phyloP scores from a whole-genome alignment of 2,329 filamentous ascomycete species.

The Cladosporium colombiae region DNA sequence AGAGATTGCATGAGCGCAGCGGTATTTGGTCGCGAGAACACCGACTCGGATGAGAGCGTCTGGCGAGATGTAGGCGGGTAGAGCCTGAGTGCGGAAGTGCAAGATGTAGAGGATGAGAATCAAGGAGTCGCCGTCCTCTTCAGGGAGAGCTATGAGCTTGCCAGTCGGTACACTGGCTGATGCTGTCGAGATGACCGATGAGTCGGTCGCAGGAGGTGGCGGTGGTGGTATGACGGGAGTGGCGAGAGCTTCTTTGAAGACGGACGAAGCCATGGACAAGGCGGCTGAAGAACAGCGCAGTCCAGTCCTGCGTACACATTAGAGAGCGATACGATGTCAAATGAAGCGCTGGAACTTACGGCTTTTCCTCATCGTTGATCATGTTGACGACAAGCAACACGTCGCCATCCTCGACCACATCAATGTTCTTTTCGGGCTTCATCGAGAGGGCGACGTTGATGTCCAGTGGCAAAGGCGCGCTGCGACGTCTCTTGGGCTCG shows the following conservation, averaged over 20 bases:
- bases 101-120: slow-evolving; percentile 31
- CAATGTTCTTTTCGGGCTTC: slow-evolving; percentile 15
- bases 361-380: slow-evolving; percentile 20
- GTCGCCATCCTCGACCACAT: slow-evolving; percentile 22
- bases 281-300: slow-evolving; percentile 29
- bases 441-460: neutral
- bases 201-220: slow-evolving; percentile 8
- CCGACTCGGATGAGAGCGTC: slow-evolving; percentile 29
- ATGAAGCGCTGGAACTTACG: neutral
- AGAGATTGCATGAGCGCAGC: slow-evolving; percentile 29
- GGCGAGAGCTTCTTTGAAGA: slow-evolving; percentile 27
- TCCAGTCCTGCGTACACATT: slow-evolving; percentile 18
- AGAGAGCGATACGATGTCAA: slow-evolving; percentile 6
- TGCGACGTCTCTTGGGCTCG: slow-evolving; percentile 17
- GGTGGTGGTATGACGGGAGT: neutral
- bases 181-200: slow-evolving; percentile 3
- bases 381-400: slow-evolving; percentile 21
- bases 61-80: slow-evolving; percentile 29
- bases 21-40: slow-evolving; percentile 27
- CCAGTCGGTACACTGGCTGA: neutral
- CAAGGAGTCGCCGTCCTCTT: slow-evolving; percentile 31
- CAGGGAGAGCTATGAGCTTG: slow-evolving; percentile 25
- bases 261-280: slow-evolving; percentile 28
- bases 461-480: slow-evolving; percentile 6
- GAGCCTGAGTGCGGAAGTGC: slow-evolving; percentile 31